phyloP scores from a whole-genome alignment of 306 rosid species.

The Cicer cuneatum region DNA sequence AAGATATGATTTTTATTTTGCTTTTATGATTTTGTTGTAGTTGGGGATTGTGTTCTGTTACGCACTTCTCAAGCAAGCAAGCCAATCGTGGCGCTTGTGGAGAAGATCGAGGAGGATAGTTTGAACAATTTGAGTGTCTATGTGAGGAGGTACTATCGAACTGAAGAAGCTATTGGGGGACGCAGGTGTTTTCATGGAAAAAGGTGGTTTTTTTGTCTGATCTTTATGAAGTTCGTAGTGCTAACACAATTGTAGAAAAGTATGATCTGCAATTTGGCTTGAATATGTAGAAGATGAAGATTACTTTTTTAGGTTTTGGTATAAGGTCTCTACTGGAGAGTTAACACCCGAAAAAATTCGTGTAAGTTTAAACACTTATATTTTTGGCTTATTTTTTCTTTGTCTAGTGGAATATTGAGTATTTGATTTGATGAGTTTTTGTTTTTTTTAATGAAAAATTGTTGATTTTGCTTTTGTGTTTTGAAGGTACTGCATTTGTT shows the following conservation, averaged over 20 bases:
- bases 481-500: constrained; percentile 84
- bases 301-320: constrained; percentile 80
- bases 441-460: neutral
- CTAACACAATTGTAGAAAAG: constrained; percentile 80
- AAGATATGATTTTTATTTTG: no score
- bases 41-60: constrained; percentile 78
- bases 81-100: constrained; percentile 78
- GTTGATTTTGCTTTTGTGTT: constrained; percentile 16
- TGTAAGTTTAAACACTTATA: constrained; percentile 60
- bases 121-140: constrained; percentile 64
- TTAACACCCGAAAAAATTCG: constrained; percentile 87
- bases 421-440: no score
- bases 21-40: constrained; percentile 38
- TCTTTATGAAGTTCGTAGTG: constrained; percentile 75
- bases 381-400: no score
- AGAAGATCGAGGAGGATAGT: constrained; percentile 69
- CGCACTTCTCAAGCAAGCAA: constrained; percentile 71
- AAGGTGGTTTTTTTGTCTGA: constrained; percentile 81
- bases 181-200: constrained; percentile 81
- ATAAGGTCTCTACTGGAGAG: constrained; percentile 81
- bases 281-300: constrained; percentile 83
- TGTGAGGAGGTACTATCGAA: constrained; percentile 81
- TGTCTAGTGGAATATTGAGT: neutral
- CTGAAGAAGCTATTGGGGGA: constrained; percentile 89
- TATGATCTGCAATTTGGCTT: constrained; percentile 77